Conservation (phyloP, 2,329 filamentous ascomycete genomes). For the Fusarium avenaceum region DNA sequence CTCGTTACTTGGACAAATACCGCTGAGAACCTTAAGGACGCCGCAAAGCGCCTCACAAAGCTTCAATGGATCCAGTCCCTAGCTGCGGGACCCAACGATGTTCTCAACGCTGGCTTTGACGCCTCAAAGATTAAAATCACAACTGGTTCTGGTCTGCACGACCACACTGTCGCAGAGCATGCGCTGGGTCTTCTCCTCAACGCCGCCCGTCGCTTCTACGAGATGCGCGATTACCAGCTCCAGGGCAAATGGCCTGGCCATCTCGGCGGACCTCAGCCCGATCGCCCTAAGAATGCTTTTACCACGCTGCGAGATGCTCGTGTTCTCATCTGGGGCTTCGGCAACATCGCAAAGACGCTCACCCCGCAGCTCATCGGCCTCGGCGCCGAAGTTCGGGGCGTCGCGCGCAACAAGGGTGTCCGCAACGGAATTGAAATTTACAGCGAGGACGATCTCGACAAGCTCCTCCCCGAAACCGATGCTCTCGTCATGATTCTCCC, state of each 20-base stretch:
- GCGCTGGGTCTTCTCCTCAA: slow-evolving; percentile 69
- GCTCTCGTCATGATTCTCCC: slow-evolving; percentile 77
- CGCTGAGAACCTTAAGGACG: slow-evolving; percentile 69
- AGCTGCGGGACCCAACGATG: slow-evolving; percentile 75
- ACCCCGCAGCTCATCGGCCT: slow-evolving; percentile 66
- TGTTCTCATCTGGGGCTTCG: slow-evolving; percentile 74
- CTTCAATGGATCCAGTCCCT: slow-evolving; percentile 76
- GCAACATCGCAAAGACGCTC: slow-evolving; percentile 74
- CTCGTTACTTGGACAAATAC: slow-evolving; percentile 74
- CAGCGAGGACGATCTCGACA: slow-evolving; percentile 65
- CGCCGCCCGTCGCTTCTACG: slow-evolving; percentile 69
- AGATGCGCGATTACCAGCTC: slow-evolving; percentile 73
- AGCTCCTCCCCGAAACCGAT: slow-evolving; percentile 69
- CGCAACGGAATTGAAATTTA: slow-evolving; percentile 70
- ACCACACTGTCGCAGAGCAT: slow-evolving; percentile 75
- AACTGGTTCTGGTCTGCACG: slow-evolving; percentile 74
- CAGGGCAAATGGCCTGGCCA: slow-evolving; percentile 71
- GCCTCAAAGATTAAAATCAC: slow-evolving; percentile 64
- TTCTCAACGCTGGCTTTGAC: slow-evolving; percentile 72
- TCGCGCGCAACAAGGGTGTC: slow-evolving; percentile 69
- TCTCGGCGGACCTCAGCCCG: slow-evolving; percentile 72
- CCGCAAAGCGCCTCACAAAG: slow-evolving; percentile 66
- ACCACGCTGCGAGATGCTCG: slow-evolving; percentile 71
- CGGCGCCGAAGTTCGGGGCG: slow-evolving; percentile 70
- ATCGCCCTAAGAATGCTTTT: slow-evolving; percentile 68